Evolutionary conservation across 1,284 basidiomycete species (phyloP), one percentile per base, ranked within the genome.

Genomic region (Afroboletus lepidellus): DNA sequence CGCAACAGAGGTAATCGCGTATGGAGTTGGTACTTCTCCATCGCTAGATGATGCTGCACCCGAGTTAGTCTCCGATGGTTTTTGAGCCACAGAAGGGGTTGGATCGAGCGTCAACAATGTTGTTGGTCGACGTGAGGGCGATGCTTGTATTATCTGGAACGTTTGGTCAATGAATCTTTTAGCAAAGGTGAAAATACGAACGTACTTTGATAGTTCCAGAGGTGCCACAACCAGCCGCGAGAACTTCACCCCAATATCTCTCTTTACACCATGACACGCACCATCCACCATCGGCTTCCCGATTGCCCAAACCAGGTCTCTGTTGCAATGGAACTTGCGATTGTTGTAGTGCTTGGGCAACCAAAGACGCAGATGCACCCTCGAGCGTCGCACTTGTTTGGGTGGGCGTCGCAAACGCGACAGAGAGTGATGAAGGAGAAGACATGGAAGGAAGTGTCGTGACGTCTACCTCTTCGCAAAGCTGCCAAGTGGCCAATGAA

Each of bases 211-310:
- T 75, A 16, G 83, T 70, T 0, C 90, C 88, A 54, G 75, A 81
- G 2, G 81, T 77, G 1, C 93, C 93, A 47, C 81, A 81, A 2
- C 84, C 83, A 0, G 83, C 84, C 13, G 90, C 92, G 39, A 97
- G 74, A 23, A 95, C 67, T 64, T 94, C 90, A 1, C 94, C 94
- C 92, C 93, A 95, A 71, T 93, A 95, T 54, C 81, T 78, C 61
- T 98, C 94, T 63, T 92, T 91, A 70, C 94, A 97, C 93, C 94
- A 98, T 20, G 87, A 89, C 41, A 98, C 70, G 55, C 86, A 87
- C 92, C 94, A 97, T 0, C 91, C 94, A 9, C 93, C 93, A 54
- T 92, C 87, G 1, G 91, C 91, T 67, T 91, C 90, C 29, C 83
- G 75, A 58, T 81, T 83, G 0, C 84, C 85, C 16, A 77, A 56